Base-by-base conservation (phyloP, 2,329 filamentous ascomycete genomes). In the Apiospora malaysiana region DNA sequence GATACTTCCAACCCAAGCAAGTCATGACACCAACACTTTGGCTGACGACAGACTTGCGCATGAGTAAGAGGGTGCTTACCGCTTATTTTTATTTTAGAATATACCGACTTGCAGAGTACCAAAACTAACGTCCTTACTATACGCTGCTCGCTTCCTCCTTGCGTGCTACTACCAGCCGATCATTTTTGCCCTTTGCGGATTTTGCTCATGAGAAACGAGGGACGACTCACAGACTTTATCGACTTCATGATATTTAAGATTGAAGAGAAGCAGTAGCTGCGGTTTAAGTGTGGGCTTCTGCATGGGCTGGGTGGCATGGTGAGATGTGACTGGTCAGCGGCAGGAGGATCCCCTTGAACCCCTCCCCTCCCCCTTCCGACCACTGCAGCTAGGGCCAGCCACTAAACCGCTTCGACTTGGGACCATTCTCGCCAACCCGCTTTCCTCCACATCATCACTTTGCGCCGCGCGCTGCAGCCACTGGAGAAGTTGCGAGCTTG, bases 241-340 rank as follows among this genome's bases (percentile, higher is more conserved):
- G 32, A 14, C 18, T 32, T 63, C 18, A 18, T 40, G 56, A 32
- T n/a, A n/a, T 18, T 18, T 63, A 37, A 63, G 32, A 63, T 63
- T 63, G 56, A 63, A 63, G 56, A 63, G 21, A 56, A 56, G 51
- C 51, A 63, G 56, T 63, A 63, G 56, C 9, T 63, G 32, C n/a
- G 56, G 32, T 32, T 32, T 63, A 40, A 63, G 56, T 40, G 56
- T n/a, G 56, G 37, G 21, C 18, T 12, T 32, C 18, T 40, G 32
- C 56, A 63, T 63, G 56, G 56, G 56, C 40, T 63, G 32, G 32
- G 56, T 40, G 2, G 56, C 14, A 63, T 40, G 3, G 18, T n/a
- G 56, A 37, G n/a, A 40, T 37, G 56, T 63, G 56, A 63, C 32
- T 63, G 56, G 56, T 14, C 21, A 14, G 18, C 32, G 56, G 9